These are phyloP conservation scores for Alternaria sp. DNA, from an alignment of 2,329 filamentous ascomycete species.

Conservation along the genomic window DNA sequence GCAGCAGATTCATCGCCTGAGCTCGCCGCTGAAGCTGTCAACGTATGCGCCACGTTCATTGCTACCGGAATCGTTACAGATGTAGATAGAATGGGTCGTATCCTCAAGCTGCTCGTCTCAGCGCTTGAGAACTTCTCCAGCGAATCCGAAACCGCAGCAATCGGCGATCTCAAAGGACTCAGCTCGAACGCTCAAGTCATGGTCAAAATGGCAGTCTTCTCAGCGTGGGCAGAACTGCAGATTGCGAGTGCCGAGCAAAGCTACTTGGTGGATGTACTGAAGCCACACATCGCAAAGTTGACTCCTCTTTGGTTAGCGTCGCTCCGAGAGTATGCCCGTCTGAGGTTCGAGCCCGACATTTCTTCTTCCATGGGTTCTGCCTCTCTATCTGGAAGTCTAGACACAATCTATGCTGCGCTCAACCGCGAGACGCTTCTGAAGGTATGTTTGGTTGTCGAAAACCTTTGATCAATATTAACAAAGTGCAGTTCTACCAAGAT, in stretches of 20 bases:
- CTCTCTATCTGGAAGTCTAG: constrained; percentile 81
- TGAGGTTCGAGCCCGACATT: constrained; percentile 96
- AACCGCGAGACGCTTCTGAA: constrained; percentile 91
- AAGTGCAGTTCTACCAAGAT: constrained; percentile 82
- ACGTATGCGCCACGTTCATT: constrained; percentile 97
- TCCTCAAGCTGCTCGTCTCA: constrained; percentile 88
- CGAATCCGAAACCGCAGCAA: constrained; percentile 80
- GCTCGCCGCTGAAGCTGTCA: constrained; percentile 92
- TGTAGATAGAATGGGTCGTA: constrained; percentile 97
- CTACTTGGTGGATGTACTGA: constrained; percentile 86
- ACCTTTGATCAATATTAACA: constrained; percentile 11
- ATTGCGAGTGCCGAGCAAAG: constrained; percentile 91
- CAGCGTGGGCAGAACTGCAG: constrained; percentile 95
- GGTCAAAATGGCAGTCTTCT: constrained; percentile 97
- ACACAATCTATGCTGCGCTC: constrained; percentile 91
- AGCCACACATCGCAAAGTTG: constrained; percentile 85
- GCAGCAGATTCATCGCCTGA: constrained; percentile 95
- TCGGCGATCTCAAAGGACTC: constrained; percentile 89
- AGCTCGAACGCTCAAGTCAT: constrained; percentile 97
- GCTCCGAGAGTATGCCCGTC: constrained; percentile 86
- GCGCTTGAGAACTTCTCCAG: constrained; percentile 91
- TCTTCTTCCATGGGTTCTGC: constrained; percentile 86
- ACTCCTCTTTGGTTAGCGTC: constrained; percentile 95
- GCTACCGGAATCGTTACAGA: constrained; percentile 97
- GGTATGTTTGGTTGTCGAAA: constrained; percentile 42